Conservation (phyloP, 306 rosid genomes). For the Dicorynia guianensis region DNA sequence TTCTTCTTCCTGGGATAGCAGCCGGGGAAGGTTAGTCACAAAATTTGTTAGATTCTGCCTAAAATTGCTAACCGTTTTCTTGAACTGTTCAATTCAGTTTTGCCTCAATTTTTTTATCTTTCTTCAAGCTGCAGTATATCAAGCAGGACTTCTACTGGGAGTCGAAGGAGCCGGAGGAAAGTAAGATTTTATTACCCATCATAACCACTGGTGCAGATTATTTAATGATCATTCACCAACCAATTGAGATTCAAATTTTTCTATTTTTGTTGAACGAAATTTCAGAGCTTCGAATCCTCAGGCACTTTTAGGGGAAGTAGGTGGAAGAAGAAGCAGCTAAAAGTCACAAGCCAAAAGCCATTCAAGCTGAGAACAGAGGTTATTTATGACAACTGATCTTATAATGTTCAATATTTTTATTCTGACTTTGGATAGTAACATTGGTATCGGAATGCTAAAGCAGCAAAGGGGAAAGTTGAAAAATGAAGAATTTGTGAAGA, state of each 20-base stretch:
- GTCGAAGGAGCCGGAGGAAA: conserved; percentile 81
- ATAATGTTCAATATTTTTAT: background rate
- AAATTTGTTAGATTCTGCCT: conserved; percentile 2
- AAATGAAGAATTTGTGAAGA: conserved; percentile 82
- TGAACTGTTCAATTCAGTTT: conserved; percentile 3
- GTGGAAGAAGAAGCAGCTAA: conserved; percentile 74
- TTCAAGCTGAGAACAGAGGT: conserved; percentile 97
- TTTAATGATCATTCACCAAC: conserved; percentile 18
- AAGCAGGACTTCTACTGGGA: conserved; percentile 71
- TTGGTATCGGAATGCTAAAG: conserved; percentile 39
- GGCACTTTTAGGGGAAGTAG: conserved; percentile 65
- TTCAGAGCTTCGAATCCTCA: conserved; percentile 80
- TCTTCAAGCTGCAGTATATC: conserved; percentile 56
- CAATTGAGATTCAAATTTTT: background rate
- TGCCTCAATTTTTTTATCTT: conserved; percentile 38
- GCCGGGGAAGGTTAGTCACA: conserved; percentile 68
- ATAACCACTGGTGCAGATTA: background rate
- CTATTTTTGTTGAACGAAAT: background rate
- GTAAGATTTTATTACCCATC: conserved; percentile 54
- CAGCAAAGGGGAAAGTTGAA: conserved; percentile 91
- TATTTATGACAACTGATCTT: background rate
- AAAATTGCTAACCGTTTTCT: background rate
- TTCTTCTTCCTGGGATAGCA: conserved; percentile 81
- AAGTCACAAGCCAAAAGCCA: conserved; percentile 74
- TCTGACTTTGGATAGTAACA: conserved; percentile 22